These are phyloP conservation scores for Cavenderia fasciculata DNA, from an alignment of 78 protist genomes.

Conservation along the genomic window DNA sequence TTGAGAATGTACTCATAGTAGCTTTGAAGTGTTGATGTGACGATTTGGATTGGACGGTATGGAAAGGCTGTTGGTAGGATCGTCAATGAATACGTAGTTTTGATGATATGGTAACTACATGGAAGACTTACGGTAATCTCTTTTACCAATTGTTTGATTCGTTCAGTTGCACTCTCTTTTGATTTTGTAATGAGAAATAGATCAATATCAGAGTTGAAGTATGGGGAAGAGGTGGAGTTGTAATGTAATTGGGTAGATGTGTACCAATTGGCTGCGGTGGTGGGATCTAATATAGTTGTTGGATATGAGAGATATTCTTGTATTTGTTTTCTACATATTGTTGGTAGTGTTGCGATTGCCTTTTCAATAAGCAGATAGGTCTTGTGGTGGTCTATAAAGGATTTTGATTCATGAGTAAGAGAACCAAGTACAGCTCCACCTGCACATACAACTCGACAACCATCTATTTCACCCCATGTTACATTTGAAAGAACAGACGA, in stretches of 20 bases:
- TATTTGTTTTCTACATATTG: neutral
- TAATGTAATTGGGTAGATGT: neutral
- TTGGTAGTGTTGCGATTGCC: neutral
- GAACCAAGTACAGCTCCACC: neutral
- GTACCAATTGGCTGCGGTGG: neutral
- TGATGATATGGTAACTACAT: neutral
- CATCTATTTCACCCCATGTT: neutral
- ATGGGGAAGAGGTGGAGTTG: neutral
- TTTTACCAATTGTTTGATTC: neutral
- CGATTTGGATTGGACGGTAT: slow-evolving; percentile 45
- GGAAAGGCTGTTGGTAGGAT: slow-evolving; percentile 20
- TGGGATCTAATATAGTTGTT: neutral
- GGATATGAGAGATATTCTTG: neutral
- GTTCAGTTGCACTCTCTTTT: neutral
- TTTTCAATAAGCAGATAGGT: neutral
- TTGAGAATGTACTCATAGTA: neutral
- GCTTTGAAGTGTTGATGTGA: slow-evolving; percentile 8
- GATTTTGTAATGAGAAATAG: slow-evolving; percentile 3
- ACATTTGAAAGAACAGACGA: neutral
- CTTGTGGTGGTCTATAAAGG: neutral
- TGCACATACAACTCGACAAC: neutral
- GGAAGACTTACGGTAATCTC: neutral
- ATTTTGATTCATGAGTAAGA: neutral
- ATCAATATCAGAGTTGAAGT: slow-evolving; percentile 22
- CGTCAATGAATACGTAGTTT: slow-evolving; percentile 11